These are phyloP conservation scores for Parasitella parasitica DNA, from an alignment of 371 early-diverging fungal genomes.

Conservation along the genomic window DNA sequence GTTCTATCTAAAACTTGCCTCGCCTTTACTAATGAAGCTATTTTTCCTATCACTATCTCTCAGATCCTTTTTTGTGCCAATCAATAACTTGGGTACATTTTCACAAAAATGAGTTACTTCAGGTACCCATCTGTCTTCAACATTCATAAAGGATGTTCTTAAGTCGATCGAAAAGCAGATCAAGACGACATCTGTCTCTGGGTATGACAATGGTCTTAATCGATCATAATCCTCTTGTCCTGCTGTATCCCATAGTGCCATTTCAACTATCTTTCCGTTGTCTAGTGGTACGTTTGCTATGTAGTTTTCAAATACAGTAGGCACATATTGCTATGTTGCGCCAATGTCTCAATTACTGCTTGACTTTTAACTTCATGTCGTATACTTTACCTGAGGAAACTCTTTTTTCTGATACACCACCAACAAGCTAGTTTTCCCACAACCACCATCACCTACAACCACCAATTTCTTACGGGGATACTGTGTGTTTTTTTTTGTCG, in stretches of 20 bases:
- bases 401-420: slow-evolving; percentile 82
- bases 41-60: slow-evolving; percentile 6
- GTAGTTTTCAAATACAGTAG: slow-evolving; percentile 79
- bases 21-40: too few relatives aligned
- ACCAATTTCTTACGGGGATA: slow-evolving; percentile 54
- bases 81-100: slow-evolving; percentile 81
- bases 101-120: slow-evolving; percentile 86
- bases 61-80: slow-evolving; percentile 73
- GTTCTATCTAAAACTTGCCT: background rate
- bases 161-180: slow-evolving; percentile 70
- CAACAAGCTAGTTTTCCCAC: slow-evolving; percentile 85
- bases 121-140: slow-evolving; percentile 75
- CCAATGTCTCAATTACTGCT: background rate
- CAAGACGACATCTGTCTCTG: slow-evolving; percentile 73
- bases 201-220: slow-evolving; percentile 74
- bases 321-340: slow-evolving; percentile 54
- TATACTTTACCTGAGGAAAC: slow-evolving; percentile 68
- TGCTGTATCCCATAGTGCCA: slow-evolving; percentile 77
- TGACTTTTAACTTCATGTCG: too few relatives aligned
- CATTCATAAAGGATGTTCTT: slow-evolving; percentile 69
- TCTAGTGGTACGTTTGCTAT: slow-evolving; percentile 66
- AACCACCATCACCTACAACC: slow-evolving; percentile 70
- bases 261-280: slow-evolving; percentile 61
- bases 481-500: too few relatives aligned
- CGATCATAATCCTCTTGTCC: slow-evolving; percentile 94